Evolutionary conservation across 2,329 filamentous ascomycete genomes (phyloP).

Genomic region (Coniochaeta pulveracea): DNA sequence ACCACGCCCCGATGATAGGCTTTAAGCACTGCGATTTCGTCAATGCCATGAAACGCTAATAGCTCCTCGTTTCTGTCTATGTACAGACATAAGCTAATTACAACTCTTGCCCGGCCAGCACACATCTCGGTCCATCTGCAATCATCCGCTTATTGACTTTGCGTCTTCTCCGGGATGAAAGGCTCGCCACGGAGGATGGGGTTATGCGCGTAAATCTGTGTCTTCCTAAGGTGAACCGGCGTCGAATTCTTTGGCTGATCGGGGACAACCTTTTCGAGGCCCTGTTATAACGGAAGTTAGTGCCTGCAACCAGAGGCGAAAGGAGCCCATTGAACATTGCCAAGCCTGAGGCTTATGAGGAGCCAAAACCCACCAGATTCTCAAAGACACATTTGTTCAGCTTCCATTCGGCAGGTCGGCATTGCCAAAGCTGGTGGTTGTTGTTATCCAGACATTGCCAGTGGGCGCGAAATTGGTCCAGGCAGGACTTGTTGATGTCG

Average conservation of each 20-base stretch:
- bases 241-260: conserved; percentile 57
- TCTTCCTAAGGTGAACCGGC: conserved; percentile 62
- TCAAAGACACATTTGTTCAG: conserved; percentile 94
- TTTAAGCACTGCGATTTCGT: too few relatives aligned
- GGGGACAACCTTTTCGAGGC: conserved; percentile 71
- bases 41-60: background rate
- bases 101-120: too few relatives aligned
- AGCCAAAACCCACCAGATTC: conserved; percentile 81
- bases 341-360: too few relatives aligned
- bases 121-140: too few relatives aligned
- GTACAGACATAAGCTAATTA: background rate
- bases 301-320: background rate
- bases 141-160: too few relatives aligned
- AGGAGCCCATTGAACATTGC: too few relatives aligned
- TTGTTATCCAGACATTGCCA: conserved; percentile 95
- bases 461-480: conserved; percentile 83
- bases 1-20: too few relatives aligned
- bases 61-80: too few relatives aligned
- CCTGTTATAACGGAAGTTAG: conserved; percentile 33
- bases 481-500: conserved; percentile 91
- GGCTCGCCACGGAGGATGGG: conserved; percentile 15
- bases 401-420: conserved; percentile 75
- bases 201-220: conserved; percentile 47
- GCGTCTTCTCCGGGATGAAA: conserved; percentile 16
- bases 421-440: conserved; percentile 97